Evolutionary conservation across 768 basidiomycete genomes (phyloP).

Genomic region (Russula vinacea): DNA sequence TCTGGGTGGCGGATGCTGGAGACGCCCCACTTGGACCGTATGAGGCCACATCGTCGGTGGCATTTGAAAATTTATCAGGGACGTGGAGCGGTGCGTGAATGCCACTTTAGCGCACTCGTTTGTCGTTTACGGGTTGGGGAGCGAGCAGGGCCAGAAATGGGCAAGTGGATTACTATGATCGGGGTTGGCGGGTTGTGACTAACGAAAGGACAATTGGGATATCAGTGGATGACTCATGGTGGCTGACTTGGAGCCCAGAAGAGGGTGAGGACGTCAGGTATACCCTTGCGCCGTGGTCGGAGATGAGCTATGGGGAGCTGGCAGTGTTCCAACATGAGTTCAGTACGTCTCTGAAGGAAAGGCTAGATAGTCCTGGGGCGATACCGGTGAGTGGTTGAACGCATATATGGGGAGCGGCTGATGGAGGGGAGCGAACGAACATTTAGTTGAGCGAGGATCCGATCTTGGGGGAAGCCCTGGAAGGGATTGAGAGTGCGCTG

Average conservation of each 20-base stretch:
- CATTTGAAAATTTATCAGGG: conserved; percentile 16
- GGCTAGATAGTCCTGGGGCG: conserved; percentile 15
- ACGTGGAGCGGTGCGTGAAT: conserved; percentile 19
- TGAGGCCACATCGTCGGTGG: background rate
- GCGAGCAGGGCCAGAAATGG: conserved; percentile 19
- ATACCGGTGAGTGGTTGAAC: conserved; percentile 9
- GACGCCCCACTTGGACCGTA: conserved; percentile 19
- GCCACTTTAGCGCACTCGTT: background rate
- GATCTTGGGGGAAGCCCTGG: conserved; percentile 2
- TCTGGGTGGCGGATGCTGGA: conserved; percentile 13
- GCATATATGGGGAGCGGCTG: background rate
- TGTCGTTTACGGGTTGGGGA: conserved; percentile 11
- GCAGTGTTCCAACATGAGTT: conserved; percentile 11
- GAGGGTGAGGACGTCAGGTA: conserved; percentile 16
- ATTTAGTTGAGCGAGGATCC: conserved; percentile 18
- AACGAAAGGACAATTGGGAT: conserved; percentile 8
- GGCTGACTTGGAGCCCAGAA: conserved; percentile 19
- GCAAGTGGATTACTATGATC: conserved; percentile 13
- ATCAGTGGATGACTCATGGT: conserved; percentile 13
- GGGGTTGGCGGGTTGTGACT: background rate
- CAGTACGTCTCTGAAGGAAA: background rate
- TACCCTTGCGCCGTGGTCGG: conserved; percentile 3
- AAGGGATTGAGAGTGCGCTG: background rate
- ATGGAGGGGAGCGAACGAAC: background rate
- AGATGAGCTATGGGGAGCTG: conserved; percentile 11